Evolutionary conservation across 495 filamentous ascomycete species (phyloP).

Genomic region (Hypomontagnella monticulosa): DNA sequence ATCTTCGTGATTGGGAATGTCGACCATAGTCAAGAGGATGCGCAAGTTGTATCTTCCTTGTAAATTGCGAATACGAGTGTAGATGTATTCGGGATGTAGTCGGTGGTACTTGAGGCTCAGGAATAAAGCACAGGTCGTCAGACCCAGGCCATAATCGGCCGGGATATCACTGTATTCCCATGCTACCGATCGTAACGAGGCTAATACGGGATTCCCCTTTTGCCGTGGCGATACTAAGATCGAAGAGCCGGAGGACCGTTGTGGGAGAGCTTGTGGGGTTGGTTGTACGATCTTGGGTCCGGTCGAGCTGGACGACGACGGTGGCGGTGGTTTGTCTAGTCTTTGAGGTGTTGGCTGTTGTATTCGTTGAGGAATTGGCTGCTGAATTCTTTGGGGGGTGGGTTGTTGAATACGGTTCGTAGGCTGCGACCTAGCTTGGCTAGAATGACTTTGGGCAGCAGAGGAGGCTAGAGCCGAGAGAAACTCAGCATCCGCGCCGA

Average conservation of each 20-base stretch:
- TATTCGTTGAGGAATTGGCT: conserved; percentile 55
- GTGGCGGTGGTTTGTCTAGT: conserved; percentile 53
- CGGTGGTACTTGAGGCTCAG: conserved; percentile 97
- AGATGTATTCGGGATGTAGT: conserved; percentile 97
- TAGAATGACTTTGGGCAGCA: conserved; percentile 36
- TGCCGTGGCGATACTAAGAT: conserved; percentile 86
- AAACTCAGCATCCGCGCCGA: conserved; percentile 68
- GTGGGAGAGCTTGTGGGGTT: conserved; percentile 80
- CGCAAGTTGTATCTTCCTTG: conserved; percentile 85
- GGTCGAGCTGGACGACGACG: conserved; percentile 24
- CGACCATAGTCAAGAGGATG: conserved; percentile 87
- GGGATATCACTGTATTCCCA: conserved; percentile 98
- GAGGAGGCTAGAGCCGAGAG: conserved; percentile 62
- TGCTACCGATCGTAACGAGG: conserved; percentile 79
- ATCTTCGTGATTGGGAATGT: conserved; percentile 88
- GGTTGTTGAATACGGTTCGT: conserved; percentile 49
- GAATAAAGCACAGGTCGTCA: conserved; percentile 91
- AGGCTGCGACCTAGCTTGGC: conserved; percentile 34
- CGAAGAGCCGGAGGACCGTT: conserved; percentile 73
- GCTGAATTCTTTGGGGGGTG: conserved; percentile 44
- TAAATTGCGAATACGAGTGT: conserved; percentile 84
- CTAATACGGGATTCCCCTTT: conserved; percentile 94
- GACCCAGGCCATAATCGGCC: conserved; percentile 89
- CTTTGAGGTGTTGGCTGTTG: conserved; percentile 57
- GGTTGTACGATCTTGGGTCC: conserved; percentile 78